Conservation (phyloP, 2,329 filamentous ascomycete genomes). For the Fusarium illudens region DNA sequence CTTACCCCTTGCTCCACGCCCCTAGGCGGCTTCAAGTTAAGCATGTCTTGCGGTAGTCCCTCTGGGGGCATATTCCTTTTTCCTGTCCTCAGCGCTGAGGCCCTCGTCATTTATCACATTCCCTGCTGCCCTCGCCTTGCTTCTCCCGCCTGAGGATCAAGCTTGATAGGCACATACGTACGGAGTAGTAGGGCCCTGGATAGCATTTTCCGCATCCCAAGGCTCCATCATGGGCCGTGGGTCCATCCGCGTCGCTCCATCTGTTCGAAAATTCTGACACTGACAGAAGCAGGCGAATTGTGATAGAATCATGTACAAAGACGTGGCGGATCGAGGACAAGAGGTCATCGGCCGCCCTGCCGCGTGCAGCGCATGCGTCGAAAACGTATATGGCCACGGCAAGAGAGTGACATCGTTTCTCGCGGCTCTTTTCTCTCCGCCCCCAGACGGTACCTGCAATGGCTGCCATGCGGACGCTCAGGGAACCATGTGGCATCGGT, state of each 20-base stretch:
- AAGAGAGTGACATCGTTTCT: conserved; percentile 1
- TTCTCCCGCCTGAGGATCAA: not conserved
- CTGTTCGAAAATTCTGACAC: not conserved
- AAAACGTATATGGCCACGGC: not conserved
- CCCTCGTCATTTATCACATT: conserved; percentile 23
- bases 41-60: conserved; percentile 27
- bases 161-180: no score
- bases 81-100: conserved; percentile 3
- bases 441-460: not conserved
- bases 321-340: not conserved
- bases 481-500: conserved; percentile 27
- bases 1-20: conserved; percentile 26
- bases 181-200: not conserved
- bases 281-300: conserved; percentile 7
- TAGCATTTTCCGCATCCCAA: not conserved
- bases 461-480: not conserved
- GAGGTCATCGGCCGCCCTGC: not conserved
- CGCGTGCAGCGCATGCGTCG: not conserved
- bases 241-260: not conserved
- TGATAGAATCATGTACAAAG: conserved; percentile 1
- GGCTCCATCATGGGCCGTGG: not conserved
- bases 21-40: conserved; percentile 22
- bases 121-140: conserved; percentile 17
- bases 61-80: conserved; percentile 21
- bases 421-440: not conserved